Evolutionary conservation across 331 rosid genomes (phyloP), one percentile per base, ranked within the genome.

Genomic region (Telfairia occidentalis): DNA sequence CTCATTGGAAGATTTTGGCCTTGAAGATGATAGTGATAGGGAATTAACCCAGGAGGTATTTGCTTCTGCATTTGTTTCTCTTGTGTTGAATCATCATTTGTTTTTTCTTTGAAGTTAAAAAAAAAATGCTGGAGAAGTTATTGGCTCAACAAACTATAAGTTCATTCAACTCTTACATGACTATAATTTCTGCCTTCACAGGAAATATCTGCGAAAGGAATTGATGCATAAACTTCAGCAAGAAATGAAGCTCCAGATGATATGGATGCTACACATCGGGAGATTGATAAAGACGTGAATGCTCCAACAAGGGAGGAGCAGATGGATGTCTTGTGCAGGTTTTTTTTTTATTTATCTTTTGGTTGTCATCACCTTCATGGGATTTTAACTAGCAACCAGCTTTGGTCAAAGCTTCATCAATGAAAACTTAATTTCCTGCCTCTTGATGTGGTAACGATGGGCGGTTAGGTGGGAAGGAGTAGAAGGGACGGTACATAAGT

Each of bases 231-330:
- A 18, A 24, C 76, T 71, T 53, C 48, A 26, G 40, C 18, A 49
- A 53, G 58, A 78, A 61, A 79, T 16, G 83, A 80, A 49, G 52
- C 58, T 23, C 23, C 58, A 29, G 85, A 82, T 71, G 88, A 87
- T 61, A 71, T 38, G 66, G 82, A 78, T 70, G 61, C 77, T 55
- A 57, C 77, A 67, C 77, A 78, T 78, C 83, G 78, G 65, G 87
- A 80, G 78, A 81, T 84, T 45, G 74, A 78, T 74, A 95, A 94
- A 83, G 92, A 94, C 74, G 83, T 94, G 81, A 85, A 78, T 84
- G 84, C 95, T 64, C 43, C 89, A 28, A 86, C 97, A 66, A 86
- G 83, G 80, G 96, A 91, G 84, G 89, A 94, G 83, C 86, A 87
- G 79, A 81, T 88, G 91, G 84, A 87, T 74, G 61, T 84, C 76